phyloP scores from a whole-genome alignment of 164 flowering plant species.

The Stephania yunnanensis region DNA sequence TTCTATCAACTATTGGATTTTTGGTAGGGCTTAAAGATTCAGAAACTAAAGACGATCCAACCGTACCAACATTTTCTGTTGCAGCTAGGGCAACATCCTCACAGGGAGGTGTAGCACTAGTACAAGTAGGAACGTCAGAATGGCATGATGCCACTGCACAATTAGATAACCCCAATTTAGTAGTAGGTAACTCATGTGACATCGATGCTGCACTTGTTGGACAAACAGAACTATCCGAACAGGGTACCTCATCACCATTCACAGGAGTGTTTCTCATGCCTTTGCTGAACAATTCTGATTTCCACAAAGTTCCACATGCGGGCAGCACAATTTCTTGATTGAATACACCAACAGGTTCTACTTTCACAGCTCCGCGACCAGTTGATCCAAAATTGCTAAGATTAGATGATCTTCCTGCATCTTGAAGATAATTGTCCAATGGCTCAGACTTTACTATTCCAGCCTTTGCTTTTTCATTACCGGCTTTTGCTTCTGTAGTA shows the following conservation, averaged over 20 bases:
- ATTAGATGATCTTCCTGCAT: neutral
- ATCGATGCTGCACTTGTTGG: neutral
- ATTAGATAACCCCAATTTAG: constrained; percentile 8
- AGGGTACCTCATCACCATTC: neutral
- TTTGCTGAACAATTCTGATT: neutral
- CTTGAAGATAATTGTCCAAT: neutral
- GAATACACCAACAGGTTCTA: constrained; percentile 29
- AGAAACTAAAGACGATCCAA: constrained; percentile 11
- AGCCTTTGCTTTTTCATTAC: neutral
- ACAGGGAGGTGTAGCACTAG: neutral
- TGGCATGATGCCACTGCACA: constrained; percentile 5
- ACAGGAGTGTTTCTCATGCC: neutral
- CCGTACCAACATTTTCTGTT: constrained; percentile 11
- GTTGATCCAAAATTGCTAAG: neutral
- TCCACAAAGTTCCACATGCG: constrained; percentile 11
- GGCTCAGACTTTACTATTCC: neutral
- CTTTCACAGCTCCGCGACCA: constrained; percentile 27
- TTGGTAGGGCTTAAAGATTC: constrained; percentile 14
- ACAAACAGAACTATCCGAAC: constrained; percentile 11
- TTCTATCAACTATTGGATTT: constrained; percentile 9
- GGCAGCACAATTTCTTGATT: constrained; percentile 8
- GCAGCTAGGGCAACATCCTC: constrained; percentile 15
- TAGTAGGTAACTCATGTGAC: neutral
- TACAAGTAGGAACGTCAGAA: neutral
- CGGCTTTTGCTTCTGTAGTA: neutral